Conservation (phyloP, 140 eudicot genomes). For the Anethum foeniculum region DNA sequence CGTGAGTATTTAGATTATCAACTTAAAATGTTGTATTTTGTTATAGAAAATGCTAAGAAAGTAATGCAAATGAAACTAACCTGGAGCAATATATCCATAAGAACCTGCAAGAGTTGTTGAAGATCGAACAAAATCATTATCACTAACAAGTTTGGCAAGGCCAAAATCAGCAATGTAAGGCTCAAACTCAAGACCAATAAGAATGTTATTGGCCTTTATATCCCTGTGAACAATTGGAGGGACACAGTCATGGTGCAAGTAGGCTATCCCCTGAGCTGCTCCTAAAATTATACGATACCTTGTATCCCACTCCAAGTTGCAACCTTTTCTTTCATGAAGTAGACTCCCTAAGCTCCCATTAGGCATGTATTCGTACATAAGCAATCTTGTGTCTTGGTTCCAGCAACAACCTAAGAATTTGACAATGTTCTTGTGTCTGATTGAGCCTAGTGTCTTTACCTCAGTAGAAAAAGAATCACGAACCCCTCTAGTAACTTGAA, state of each 20-base stretch:
- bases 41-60: neutral
- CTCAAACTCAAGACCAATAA: slow-evolving; percentile 69
- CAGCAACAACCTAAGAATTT: slow-evolving; percentile 74
- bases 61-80: slow-evolving; percentile 17
- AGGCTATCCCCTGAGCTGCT: slow-evolving; percentile 67
- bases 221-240: slow-evolving; percentile 87
- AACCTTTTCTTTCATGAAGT: slow-evolving; percentile 56
- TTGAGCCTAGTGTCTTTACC: slow-evolving; percentile 67
- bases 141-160: slow-evolving; percentile 73
- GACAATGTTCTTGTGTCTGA: slow-evolving; percentile 72
- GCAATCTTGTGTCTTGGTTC: slow-evolving; percentile 55
- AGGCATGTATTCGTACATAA: slow-evolving; percentile 86
- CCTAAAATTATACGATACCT: slow-evolving; percentile 62
- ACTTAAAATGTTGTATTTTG: neutral
- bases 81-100: slow-evolving; percentile 82
- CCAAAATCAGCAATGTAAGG: slow-evolving; percentile 89
- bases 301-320: slow-evolving; percentile 65
- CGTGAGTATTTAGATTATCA: neutral
- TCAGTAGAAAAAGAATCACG: slow-evolving; percentile 80
- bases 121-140: slow-evolving; percentile 59
- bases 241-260: slow-evolving; percentile 73
- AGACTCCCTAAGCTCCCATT: slow-evolving; percentile 80
- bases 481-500: slow-evolving; percentile 15
- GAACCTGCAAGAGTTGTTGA: slow-evolving; percentile 78
- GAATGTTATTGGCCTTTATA: slow-evolving; percentile 75